These are phyloP conservation scores for Glebionis coronaria DNA, from an alignment of 129 eudicot species.

Conservation along the genomic window DNA sequence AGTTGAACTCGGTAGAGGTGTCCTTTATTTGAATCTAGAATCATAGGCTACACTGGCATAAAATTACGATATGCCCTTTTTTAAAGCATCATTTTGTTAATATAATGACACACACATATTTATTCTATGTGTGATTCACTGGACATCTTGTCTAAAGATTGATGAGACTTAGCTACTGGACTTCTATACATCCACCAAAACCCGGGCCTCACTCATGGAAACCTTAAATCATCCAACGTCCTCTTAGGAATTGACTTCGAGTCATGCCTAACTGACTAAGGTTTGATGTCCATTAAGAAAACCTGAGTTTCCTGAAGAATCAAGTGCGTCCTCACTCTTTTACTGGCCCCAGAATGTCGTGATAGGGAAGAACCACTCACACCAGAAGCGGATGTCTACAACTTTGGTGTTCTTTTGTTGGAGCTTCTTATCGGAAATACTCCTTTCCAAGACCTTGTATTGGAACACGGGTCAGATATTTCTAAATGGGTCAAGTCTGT, in stretches of 20 bases:
- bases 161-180: constrained; percentile 95
- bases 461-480: constrained; percentile 88
- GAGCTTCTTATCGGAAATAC: constrained; percentile 94
- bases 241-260: constrained; percentile 90
- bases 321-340: constrained; percentile 82
- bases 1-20: too few relatives aligned
- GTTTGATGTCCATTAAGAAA: constrained; percentile 61
- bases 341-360: constrained; percentile 88
- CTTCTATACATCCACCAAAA: constrained; percentile 85
- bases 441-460: constrained; percentile 83
- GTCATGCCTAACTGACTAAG: constrained; percentile 89
- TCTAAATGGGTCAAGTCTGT: too few relatives aligned
- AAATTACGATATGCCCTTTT: too few relatives aligned
- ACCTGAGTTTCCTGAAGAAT: constrained; percentile 63
- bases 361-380: constrained; percentile 51
- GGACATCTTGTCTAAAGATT: constrained; percentile 96
- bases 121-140: too few relatives aligned
- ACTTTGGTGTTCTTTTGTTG: constrained; percentile 83
- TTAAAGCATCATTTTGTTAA: too few relatives aligned
- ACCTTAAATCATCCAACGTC: constrained; percentile 87
- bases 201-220: too few relatives aligned
- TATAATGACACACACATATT: too few relatives aligned
- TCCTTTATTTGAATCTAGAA: too few relatives aligned
- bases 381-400: constrained; percentile 78
- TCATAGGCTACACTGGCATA: too few relatives aligned